Conservation (phyloP, 805 yeast genomes). For the Schizosaccharomyces osmophilus region DNA sequence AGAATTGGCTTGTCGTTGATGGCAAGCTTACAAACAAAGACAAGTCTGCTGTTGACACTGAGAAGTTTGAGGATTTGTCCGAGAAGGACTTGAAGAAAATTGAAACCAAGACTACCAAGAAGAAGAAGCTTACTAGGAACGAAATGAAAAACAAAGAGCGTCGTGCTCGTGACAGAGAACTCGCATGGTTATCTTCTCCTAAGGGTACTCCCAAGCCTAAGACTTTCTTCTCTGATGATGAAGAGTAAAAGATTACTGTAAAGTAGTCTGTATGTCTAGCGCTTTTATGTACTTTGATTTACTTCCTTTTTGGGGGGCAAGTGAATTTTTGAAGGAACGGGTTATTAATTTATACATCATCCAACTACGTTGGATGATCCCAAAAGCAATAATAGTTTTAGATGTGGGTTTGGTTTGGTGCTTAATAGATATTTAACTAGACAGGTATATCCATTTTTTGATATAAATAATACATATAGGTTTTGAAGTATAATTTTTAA, state of each 20-base stretch:
- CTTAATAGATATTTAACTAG: too few relatives aligned
- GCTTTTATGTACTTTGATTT: too few relatives aligned
- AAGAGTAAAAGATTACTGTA: conserved; percentile 19
- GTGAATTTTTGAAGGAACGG: too few relatives aligned
- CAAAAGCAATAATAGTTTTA: too few relatives aligned
- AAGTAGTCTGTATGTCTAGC: too few relatives aligned
- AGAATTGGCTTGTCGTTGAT: conserved; percentile 91
- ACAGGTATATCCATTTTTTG: too few relatives aligned
- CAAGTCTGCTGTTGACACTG: conserved; percentile 43
- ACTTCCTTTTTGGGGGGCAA: too few relatives aligned
- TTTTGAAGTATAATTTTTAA: too few relatives aligned
- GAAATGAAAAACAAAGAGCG: conserved; percentile 78
- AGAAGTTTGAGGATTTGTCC: conserved; percentile 60
- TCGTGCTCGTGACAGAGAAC: conserved; percentile 79
- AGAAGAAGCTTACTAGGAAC: conserved; percentile 94
- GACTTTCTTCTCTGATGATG: conserved; percentile 59
- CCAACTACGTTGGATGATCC: too few relatives aligned
- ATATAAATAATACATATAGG: too few relatives aligned
- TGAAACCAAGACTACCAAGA: conserved; percentile 31
- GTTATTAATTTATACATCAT: too few relatives aligned
- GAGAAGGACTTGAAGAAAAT: conserved; percentile 20
- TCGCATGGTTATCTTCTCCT: conserved; percentile 86
- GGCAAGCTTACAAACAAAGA: conserved; percentile 77
- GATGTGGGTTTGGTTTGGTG: too few relatives aligned
- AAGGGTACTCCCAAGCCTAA: conserved; percentile 93